Percentiles rank a stretch among this genome's conserved stretches.
These are phyloP conservation scores for Apiosordaria backusii DNA, from an alignment of 495 filamentous ascomycete species.

Conservation along the genomic window DNA sequence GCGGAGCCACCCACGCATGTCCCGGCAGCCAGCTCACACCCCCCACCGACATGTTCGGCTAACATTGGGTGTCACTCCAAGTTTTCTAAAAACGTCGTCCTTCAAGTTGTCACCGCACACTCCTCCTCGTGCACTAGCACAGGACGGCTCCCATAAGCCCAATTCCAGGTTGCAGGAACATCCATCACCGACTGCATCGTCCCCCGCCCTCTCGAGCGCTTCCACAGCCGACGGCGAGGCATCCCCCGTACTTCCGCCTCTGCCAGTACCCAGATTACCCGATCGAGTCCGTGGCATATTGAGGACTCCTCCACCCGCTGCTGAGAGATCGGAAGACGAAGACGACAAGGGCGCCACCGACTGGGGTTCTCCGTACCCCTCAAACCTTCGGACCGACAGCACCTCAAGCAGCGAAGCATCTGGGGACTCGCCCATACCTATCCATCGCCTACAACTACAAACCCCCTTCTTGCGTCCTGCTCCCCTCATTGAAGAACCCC, in stretches of 20 bases:
- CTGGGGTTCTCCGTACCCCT: slow-evolving; percentile 73
- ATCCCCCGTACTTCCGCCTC: slow-evolving; percentile 52
- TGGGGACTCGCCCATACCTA: slow-evolving; percentile 51
- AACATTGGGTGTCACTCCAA: slow-evolving; percentile 15
- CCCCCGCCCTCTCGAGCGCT: slow-evolving; percentile 48
- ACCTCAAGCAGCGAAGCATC: slow-evolving; percentile 46
- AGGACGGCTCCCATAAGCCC: slow-evolving; percentile 40
- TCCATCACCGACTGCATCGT: slow-evolving; percentile 31
- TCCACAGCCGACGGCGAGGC: slow-evolving; percentile 53
- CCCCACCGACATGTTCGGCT: slow-evolving; percentile 9
- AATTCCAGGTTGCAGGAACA: slow-evolving; percentile 22
- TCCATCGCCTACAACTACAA: slow-evolving; percentile 49
- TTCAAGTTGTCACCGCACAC: slow-evolving; percentile 40
- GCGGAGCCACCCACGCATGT: slow-evolving; percentile 11
- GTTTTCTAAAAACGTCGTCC: slow-evolving; percentile 49
- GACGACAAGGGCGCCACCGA: slow-evolving; percentile 48
- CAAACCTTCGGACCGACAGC: slow-evolving; percentile 48
- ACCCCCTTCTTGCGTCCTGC: slow-evolving; percentile 53
- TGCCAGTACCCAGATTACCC: slow-evolving; percentile 47
- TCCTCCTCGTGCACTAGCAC: slow-evolving; percentile 53
- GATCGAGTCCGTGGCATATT: slow-evolving; percentile 46
- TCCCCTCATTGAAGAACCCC: slow-evolving; percentile 34
- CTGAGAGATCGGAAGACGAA: not conserved
- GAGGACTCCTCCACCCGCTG: slow-evolving; percentile 44
- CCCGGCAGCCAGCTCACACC: not conserved